phyloP scores from a whole-genome alignment of 306 rosid genomes.

The Cicer bijugum region DNA sequence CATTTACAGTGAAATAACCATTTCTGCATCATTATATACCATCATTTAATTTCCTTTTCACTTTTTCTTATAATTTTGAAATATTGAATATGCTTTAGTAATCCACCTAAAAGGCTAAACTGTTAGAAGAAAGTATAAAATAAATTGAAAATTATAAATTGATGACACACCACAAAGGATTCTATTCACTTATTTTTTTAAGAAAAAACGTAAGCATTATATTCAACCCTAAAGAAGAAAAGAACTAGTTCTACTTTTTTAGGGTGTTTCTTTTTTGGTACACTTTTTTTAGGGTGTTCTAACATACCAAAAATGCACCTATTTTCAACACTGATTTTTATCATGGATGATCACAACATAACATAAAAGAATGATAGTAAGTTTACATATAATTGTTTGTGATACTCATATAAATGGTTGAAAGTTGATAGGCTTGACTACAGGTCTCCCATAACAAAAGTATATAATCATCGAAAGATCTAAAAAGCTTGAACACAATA shows the following conservation, averaged over 20 bases:
- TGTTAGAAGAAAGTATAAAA: background rate
- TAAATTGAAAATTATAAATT: conserved; percentile 10
- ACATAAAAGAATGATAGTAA: conserved; percentile 18
- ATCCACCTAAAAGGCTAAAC: conserved; percentile 21
- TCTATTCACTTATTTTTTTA: conserved; percentile 6
- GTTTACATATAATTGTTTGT: conserved; percentile 16
- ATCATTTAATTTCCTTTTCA: conserved; percentile 37
- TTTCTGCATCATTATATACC: conserved; percentile 20
- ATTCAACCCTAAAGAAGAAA: conserved; percentile 27
- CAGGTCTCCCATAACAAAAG: background rate
- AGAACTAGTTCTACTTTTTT: conserved; percentile 39
- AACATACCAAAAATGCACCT: conserved; percentile 34
- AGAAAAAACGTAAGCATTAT: conserved; percentile 20
- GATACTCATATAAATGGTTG: conserved; percentile 18
- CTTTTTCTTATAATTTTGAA: background rate
- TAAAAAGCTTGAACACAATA: conserved; percentile 47
- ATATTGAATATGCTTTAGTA: conserved; percentile 21
- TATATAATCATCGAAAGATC: conserved; percentile 29
- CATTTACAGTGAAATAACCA: conserved; percentile 14
- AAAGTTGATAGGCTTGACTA: background rate
- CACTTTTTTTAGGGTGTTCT: conserved; percentile 10
- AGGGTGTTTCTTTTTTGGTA: background rate
- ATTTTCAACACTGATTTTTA: conserved; percentile 15
- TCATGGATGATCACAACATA: conserved; percentile 16
- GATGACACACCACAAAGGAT: conserved; percentile 11